Base-by-base conservation (phyloP, 106 monocot genomes). In the Agapanthus africanus region DNA sequence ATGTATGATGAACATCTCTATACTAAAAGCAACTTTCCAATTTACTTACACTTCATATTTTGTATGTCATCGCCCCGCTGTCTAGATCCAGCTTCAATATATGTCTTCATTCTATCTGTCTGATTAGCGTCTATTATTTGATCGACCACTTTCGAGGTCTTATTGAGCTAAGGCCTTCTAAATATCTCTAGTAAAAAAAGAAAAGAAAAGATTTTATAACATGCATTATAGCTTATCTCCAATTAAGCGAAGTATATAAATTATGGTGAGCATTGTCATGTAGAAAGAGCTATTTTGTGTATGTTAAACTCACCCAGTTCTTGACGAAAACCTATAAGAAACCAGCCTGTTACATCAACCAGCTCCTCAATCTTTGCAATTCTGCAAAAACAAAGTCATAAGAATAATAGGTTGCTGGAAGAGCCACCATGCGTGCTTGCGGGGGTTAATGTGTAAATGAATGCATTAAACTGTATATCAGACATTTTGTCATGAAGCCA, bases 1-100 rank as follows among this genome's bases (percentile, higher is more conserved):
- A n/a, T n/a, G n/a, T n/a, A n/a, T n/a, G n/a, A n/a, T n/a, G n/a
- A n/a, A 4, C 44, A 44, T 22, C 23, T 56, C 26, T 3, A 56
- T 11, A 26, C 28, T 56, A 28, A 28, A 37, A 63, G 6, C n/a
- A n/a, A n/a, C 1, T 11, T 2, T 31, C 7, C 18, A 30, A 67
- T 2, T 22, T n/a, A 77, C 84, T 54, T 80, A 90, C 89, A 75
- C 54, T 75, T 85, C 62, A 83, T 79, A 59, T 75, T 90, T 78
- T 75, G 59, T 49, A 78, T 32, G 38, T 61, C 78, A 40, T 59
- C n/a, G 68, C 57, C 11, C 49, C 59, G 57, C 63, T 59, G 63
- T 15, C 59, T 82, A 65, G 66, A 76, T 32, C 85, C 82, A 74
- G 85, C 79, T 66, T 85, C 80, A 75, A 83, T 63, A 75, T 85